Evolutionary conservation across 2,329 filamentous ascomycete species (phyloP).

Genomic region (Rhynchosporium graminicola): DNA sequence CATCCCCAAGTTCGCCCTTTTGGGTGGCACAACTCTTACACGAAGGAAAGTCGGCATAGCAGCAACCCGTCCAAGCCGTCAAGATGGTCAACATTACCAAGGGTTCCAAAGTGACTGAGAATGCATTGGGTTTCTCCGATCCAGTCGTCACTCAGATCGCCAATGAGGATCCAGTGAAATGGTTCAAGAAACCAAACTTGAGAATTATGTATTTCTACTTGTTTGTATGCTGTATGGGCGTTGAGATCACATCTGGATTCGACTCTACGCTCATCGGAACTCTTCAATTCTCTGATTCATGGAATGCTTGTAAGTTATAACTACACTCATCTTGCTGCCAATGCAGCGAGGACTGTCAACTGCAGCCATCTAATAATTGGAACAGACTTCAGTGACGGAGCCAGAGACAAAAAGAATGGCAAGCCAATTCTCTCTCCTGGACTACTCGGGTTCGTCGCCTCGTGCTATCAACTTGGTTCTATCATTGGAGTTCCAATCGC

Average conservation of each 20-base stretch:
- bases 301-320: slow-evolving; percentile 37
- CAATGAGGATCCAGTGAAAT: slow-evolving; percentile 41
- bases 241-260: slow-evolving; percentile 56
- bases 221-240: slow-evolving; percentile 52
- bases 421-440: slow-evolving; percentile 17
- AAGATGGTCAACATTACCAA: no score
- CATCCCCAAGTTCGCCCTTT: no score
- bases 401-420: slow-evolving; percentile 13
- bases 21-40: no score
- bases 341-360: background rate
- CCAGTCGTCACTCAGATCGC: slow-evolving; percentile 45
- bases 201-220: slow-evolving; percentile 43
- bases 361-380: background rate
- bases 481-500: slow-evolving; percentile 56
- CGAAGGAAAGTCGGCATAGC: no score
- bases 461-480: slow-evolving; percentile 57
- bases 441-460: slow-evolving; percentile 51
- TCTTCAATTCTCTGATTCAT: slow-evolving; percentile 42
- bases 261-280: slow-evolving; percentile 47
- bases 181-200: slow-evolving; percentile 44
- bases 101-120: no score
- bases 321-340: background rate
- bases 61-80: no score
- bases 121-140: slow-evolving; percentile 29
- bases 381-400: slow-evolving; percentile 24